These are phyloP conservation scores for Lathyrus oleraceus DNA, from an alignment of 306 rosid genomes.

Conservation along the genomic window DNA sequence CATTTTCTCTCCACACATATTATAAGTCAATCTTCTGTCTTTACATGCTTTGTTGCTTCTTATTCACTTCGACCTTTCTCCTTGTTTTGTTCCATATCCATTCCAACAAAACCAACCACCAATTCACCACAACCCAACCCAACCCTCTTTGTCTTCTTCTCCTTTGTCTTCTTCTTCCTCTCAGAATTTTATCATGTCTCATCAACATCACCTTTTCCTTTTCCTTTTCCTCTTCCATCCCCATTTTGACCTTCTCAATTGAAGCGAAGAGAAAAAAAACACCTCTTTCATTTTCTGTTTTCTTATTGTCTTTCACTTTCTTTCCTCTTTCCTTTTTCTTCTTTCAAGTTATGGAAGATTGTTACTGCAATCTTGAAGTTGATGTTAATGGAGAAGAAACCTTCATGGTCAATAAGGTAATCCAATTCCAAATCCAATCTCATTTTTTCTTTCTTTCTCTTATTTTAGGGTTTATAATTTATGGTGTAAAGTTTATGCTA, in stretches of 20 bases:
- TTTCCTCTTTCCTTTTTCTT: background rate
- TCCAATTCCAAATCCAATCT: slow-evolving; percentile 20
- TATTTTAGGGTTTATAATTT: slow-evolving; percentile 19
- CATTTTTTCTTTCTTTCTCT: background rate
- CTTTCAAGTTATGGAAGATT: slow-evolving; percentile 52
- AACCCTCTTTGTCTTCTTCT: slow-evolving; percentile 34
- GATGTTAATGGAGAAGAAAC: slow-evolving; percentile 91
- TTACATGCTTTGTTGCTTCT: slow-evolving; percentile 54
- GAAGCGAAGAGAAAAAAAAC: background rate
- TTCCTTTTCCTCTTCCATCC: slow-evolving; percentile 32
- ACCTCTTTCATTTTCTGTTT: slow-evolving; percentile 33
- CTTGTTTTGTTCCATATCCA: slow-evolving; percentile 38
- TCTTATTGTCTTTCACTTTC: background rate
- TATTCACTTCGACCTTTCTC: slow-evolving; percentile 50
- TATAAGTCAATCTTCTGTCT: slow-evolving; percentile 55
- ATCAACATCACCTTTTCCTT: slow-evolving; percentile 14
- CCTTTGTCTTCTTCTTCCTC: slow-evolving; percentile 60
- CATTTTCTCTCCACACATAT: slow-evolving; percentile 35
- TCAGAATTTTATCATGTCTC: slow-evolving; percentile 44
- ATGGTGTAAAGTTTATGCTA: slow-evolving; percentile 13
- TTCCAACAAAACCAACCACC: slow-evolving; percentile 40
- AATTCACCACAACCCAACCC: slow-evolving; percentile 43
- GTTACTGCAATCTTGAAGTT: slow-evolving; percentile 78
- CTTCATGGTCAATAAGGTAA: slow-evolving; percentile 85
- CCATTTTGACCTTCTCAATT: slow-evolving; percentile 30